Evolutionary conservation across 2,329 filamentous ascomycete species (phyloP).

Genomic region (Trichoderma koningii): DNA sequence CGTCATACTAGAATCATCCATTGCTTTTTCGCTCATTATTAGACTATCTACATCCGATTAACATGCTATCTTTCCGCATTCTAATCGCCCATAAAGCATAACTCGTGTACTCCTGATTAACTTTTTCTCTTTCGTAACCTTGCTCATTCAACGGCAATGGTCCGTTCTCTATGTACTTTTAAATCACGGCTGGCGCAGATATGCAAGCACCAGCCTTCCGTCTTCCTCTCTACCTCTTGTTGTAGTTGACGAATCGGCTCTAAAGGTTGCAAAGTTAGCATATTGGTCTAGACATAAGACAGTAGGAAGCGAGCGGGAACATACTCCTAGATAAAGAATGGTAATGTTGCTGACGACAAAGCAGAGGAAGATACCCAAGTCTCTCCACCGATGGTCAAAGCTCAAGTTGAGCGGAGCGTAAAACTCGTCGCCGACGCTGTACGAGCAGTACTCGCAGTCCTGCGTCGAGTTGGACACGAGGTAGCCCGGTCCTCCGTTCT

Average conservation of each 20-base stretch:
- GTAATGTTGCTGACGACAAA: slow-evolving; percentile 79
- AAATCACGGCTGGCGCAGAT: neutral
- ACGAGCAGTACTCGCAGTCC: slow-evolving; percentile 80
- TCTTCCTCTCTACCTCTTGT: slow-evolving; percentile 46
- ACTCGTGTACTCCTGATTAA: neutral
- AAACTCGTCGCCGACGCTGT: slow-evolving; percentile 77
- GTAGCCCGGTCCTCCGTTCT: slow-evolving; percentile 69
- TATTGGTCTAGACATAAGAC: neutral
- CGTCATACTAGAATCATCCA: neutral
- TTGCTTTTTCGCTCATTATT: slow-evolving; percentile 6
- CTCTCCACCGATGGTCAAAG: slow-evolving; percentile 74
- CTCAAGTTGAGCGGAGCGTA: slow-evolving; percentile 67
- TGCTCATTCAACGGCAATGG: neutral
- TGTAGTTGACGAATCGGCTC: slow-evolving; percentile 57
- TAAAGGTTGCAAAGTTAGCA: slow-evolving; percentile 36
- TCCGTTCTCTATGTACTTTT: neutral
- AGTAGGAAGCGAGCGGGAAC: slow-evolving; percentile 33
- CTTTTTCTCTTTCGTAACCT: neutral
- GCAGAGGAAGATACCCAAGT: slow-evolving; percentile 74
- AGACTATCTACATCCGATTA: slow-evolving; percentile 8
- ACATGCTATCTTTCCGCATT: neutral
- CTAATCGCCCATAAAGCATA: neutral
- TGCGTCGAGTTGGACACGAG: slow-evolving; percentile 65
- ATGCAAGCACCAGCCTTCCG: neutral
- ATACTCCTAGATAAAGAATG: slow-evolving; percentile 56